phyloP scores from a whole-genome alignment of 805 yeast species.

The Geotrichum ghanense region DNA sequence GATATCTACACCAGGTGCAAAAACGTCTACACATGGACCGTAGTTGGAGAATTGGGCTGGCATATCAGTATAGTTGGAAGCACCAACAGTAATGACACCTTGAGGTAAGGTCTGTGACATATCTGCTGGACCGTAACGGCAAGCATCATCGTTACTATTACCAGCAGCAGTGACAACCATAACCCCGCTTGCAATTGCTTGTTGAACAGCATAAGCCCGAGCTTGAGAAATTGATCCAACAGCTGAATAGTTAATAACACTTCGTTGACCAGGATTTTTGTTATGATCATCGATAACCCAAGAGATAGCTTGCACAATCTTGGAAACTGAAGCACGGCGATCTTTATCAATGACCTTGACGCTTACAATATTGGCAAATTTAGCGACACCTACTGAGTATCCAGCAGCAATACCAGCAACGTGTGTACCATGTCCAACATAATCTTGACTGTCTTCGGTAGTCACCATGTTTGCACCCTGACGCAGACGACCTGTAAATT shows the following conservation, averaged over 20 bases:
- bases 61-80: conserved; percentile 75
- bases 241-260: conserved; percentile 69
- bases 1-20: conserved; percentile 91
- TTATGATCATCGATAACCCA: conserved; percentile 64
- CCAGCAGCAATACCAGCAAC: conserved; percentile 87
- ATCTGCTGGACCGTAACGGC: conserved; percentile 84
- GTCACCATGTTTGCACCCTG: conserved; percentile 45
- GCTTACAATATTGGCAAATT: conserved; percentile 44
- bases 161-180: conserved; percentile 97
- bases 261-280: conserved; percentile 31
- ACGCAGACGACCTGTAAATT: conserved; percentile 43
- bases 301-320: conserved; percentile 49
- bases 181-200: conserved; percentile 79
- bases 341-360: conserved; percentile 47
- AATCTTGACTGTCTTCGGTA: conserved; percentile 34
- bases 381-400: conserved; percentile 67
- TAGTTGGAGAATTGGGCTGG: conserved; percentile 94
- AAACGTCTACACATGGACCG: conserved; percentile 92
- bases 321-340: conserved; percentile 47
- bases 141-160: conserved; percentile 87
- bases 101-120: conserved; percentile 28
- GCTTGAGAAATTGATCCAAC: conserved; percentile 91
- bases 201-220: conserved; percentile 76
- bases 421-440: conserved; percentile 51
- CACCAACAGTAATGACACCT: conserved; percentile 80